phyloP scores from a whole-genome alignment of 495 filamentous ascomycete species.

The Cenococcum geophilum region DNA sequence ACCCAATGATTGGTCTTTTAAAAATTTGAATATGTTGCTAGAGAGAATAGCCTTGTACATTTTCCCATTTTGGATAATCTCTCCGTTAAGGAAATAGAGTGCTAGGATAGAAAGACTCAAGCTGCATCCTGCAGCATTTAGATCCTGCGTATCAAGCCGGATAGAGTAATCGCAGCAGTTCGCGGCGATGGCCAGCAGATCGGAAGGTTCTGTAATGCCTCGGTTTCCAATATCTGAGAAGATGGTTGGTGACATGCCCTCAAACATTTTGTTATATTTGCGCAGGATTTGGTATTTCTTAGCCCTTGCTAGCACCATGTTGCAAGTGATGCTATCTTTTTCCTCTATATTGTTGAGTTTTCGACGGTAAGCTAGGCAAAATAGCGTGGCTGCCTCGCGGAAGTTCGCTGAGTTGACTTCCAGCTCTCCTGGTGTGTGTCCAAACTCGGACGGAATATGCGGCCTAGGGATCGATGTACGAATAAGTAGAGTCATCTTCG shows the following conservation, averaged over 20 bases:
- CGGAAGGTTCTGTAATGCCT: not conserved
- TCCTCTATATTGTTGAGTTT: not conserved
- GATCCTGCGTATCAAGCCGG: not conserved
- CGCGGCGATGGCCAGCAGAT: not conserved
- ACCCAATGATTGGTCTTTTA: constrained; percentile 1
- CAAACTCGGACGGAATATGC: not conserved
- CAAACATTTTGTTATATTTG: not conserved
- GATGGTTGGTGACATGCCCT: not conserved
- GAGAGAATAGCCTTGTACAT: not conserved
- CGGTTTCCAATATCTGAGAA: not conserved
- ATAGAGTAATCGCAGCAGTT: not conserved
- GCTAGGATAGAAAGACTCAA: not conserved
- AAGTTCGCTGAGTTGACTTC: not conserved
- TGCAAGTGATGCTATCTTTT: not conserved
- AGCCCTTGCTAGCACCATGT: not conserved
- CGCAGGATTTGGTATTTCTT: not conserved
- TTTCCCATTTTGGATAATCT: constrained; percentile 1
- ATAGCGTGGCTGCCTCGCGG: not conserved
- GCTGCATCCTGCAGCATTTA: not conserved
- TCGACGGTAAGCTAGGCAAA: not conserved
- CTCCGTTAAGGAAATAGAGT: not conserved
- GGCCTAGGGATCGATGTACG: not conserved
- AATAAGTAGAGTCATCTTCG: not conserved
- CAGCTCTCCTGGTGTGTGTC: not conserved
- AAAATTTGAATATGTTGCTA: constrained; percentile 6